Conservation (phyloP, 345 rosid species). For the Gossypium thurberi region DNA sequence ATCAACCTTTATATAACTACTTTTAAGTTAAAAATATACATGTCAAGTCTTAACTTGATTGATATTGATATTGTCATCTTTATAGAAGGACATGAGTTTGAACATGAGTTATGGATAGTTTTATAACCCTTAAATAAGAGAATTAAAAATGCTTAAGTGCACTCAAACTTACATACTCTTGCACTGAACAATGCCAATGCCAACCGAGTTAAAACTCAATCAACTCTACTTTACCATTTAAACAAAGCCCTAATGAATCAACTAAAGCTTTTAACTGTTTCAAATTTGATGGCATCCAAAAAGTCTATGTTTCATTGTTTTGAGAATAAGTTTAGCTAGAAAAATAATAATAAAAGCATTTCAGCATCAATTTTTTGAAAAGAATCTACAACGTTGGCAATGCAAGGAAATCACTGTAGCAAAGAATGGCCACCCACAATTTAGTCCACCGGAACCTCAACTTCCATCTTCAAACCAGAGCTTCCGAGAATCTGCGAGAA, state of each 20-base stretch:
- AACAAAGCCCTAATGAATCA: neutral
- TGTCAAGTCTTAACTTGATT: no score
- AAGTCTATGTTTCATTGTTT: neutral
- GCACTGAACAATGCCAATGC: no score
- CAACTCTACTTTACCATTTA: neutral
- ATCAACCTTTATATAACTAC: no score
- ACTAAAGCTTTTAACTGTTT: neutral
- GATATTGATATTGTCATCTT: no score
- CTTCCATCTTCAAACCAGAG: slow-evolving; percentile 59
- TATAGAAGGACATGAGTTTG: no score
- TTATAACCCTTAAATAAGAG: no score
- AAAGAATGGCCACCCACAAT: neutral
- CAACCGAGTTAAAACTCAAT: no score
- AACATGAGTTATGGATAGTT: no score
- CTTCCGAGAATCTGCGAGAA: slow-evolving; percentile 52
- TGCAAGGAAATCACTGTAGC: neutral
- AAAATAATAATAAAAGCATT: neutral
- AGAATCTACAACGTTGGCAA: neutral
- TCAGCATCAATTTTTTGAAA: neutral
- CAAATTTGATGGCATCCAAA: neutral
- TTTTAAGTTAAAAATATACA: no score
- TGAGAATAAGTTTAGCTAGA: neutral
- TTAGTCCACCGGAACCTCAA: slow-evolving; percentile 77
- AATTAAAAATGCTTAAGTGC: no score
- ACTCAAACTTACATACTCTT: no score